phyloP scores from a whole-genome alignment of 305 asterid species.

The Fraxinus sp. region DNA sequence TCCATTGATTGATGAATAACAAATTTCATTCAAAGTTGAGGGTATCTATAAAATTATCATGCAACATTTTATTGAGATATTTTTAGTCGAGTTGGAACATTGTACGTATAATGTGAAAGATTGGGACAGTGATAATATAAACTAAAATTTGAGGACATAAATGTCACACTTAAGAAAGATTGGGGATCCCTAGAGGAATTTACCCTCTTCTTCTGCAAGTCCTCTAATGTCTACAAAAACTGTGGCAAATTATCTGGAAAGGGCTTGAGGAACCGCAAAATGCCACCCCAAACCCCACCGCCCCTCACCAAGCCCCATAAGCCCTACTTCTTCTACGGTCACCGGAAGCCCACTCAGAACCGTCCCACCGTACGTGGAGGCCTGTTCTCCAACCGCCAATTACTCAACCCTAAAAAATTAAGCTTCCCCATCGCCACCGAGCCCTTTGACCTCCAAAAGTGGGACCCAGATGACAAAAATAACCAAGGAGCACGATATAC shows the following conservation, averaged over 20 bases:
- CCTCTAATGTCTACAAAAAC: background rate
- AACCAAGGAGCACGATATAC: constrained; percentile 19
- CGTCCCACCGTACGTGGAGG: constrained; percentile 94
- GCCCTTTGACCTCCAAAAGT: constrained; percentile 69
- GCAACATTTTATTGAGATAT: background rate
- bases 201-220: background rate
- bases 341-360: constrained; percentile 80
- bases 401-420: constrained; percentile 37
- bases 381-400: constrained; percentile 73
- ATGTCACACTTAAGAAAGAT: background rate
- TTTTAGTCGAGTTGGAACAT: background rate
- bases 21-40: background rate
- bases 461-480: constrained; percentile 64
- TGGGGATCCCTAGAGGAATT: background rate
- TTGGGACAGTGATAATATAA: background rate
- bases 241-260: background rate
- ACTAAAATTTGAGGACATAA: background rate
- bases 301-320: constrained; percentile 36
- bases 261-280: constrained; percentile 18
- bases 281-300: constrained; percentile 56
- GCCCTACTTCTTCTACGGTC: constrained; percentile 88
- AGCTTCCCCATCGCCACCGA: constrained; percentile 29
- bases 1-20: background rate
- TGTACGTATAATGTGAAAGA: no score
- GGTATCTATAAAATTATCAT: background rate